These are phyloP conservation scores for Pseudozyma thailandica DNA, from an alignment of 1,284 basidiomycete species.

Conservation along the genomic window DNA sequence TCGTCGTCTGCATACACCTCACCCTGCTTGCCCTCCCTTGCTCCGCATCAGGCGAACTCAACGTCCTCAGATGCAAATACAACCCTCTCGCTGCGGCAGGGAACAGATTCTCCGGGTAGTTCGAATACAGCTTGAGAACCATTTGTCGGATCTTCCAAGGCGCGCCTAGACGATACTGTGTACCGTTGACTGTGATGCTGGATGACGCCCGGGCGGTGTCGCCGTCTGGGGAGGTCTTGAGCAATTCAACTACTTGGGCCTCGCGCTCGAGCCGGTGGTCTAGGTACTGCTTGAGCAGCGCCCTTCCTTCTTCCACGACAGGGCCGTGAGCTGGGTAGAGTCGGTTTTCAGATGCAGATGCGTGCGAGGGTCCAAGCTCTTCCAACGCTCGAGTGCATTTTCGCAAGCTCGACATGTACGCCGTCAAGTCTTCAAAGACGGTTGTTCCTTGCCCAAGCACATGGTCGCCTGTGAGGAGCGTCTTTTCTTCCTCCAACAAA, in stretches of 20 bases:
- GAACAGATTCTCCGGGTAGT: constrained; percentile 76
- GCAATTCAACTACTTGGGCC: constrained; percentile 77
- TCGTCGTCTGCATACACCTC: constrained; percentile 35
- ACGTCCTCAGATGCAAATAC: constrained; percentile 79
- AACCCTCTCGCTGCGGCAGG: constrained; percentile 78
- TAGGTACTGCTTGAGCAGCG: constrained; percentile 78
- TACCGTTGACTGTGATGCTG: constrained; percentile 7
- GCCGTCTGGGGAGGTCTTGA: constrained; percentile 70
- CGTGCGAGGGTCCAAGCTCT: constrained; percentile 23
- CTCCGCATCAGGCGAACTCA: constrained; percentile 66
- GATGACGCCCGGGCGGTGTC: constrained; percentile 43
- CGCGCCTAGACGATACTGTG: constrained; percentile 13
- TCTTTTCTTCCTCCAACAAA: constrained; percentile 71
- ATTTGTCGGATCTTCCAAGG: constrained; percentile 61
- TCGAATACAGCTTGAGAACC: constrained; percentile 73
- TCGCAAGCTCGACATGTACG: constrained; percentile 79
- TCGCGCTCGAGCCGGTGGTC: constrained; percentile 85
- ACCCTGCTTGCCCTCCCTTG: constrained; percentile 16
- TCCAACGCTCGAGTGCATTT: constrained; percentile 72
- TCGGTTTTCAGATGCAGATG: constrained; percentile 52
- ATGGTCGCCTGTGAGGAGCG: constrained; percentile 83
- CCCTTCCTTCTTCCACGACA: constrained; percentile 74
- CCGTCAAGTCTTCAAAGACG: constrained; percentile 84
- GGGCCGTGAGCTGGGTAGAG: constrained; percentile 91
- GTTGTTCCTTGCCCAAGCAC: constrained; percentile 90